phyloP scores from a whole-genome alignment of 2,329 filamentous ascomycete genomes.

The Pseudogymnoascus sp. region DNA sequence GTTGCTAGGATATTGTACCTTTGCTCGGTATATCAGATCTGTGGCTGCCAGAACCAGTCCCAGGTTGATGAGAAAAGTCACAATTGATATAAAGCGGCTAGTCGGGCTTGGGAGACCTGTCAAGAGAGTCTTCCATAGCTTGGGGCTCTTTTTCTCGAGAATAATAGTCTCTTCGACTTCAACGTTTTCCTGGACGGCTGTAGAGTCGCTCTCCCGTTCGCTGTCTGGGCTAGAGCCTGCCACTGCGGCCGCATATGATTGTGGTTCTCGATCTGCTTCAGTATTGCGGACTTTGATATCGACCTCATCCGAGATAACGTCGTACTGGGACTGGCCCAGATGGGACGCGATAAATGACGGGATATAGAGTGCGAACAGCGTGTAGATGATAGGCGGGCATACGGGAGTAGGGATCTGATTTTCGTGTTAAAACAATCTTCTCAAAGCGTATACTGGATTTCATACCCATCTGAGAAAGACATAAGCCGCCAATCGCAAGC shows the following conservation, averaged over 20 bases:
- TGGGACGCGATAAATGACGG: constrained; percentile 54
- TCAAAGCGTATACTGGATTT: constrained; percentile 11
- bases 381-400: constrained; percentile 42
- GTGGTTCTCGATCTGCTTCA: constrained; percentile 28
- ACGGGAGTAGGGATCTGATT: constrained; percentile 26
- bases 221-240: constrained; percentile 24
- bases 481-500: constrained; percentile 41
- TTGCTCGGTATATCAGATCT: constrained; percentile 71
- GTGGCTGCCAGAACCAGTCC: constrained; percentile 58
- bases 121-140: constrained; percentile 57
- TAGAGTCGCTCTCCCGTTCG: constrained; percentile 16
- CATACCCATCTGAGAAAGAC: constrained; percentile 56
- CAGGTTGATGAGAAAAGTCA: constrained; percentile 66
- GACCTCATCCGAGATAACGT: constrained; percentile 49
- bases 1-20: constrained; percentile 57
- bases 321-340: constrained; percentile 46
- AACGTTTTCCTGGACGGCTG: constrained; percentile 41
- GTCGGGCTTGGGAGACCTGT: constrained; percentile 66
- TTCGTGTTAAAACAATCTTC: not conserved
- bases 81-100: constrained; percentile 55
- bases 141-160: constrained; percentile 47
- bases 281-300: constrained; percentile 46
- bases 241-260: constrained; percentile 18
- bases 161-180: constrained; percentile 55
- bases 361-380: constrained; percentile 57